Evolutionary conservation across 164 flowering plant genomes (phyloP).

Genomic region (Vitis amurensis): DNA sequence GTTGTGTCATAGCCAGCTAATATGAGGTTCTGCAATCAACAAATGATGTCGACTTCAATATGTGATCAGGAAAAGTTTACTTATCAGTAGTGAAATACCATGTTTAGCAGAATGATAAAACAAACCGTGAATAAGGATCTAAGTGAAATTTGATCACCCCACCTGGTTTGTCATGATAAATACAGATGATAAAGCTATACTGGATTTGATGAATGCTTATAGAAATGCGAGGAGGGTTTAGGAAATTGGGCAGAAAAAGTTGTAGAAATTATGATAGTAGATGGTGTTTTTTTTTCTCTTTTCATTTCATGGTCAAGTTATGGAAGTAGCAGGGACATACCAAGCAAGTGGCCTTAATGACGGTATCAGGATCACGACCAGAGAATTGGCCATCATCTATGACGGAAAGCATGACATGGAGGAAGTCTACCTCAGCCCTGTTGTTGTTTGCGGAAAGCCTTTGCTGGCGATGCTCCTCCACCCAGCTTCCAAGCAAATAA

Average conservation of each 20-base stretch:
- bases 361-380: slow-evolving; percentile 21
- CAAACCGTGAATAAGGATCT: not conserved
- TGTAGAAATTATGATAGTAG: too few relatives aligned
- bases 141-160: too few relatives aligned
- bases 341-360: slow-evolving; percentile 30
- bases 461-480: slow-evolving; percentile 26
- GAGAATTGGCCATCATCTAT: slow-evolving; percentile 4
- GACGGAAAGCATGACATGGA: slow-evolving; percentile 28
- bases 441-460: not conserved
- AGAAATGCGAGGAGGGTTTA: too few relatives aligned
- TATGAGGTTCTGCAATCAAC: slow-evolving; percentile 13
- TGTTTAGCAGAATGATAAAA: not conserved
- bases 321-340: slow-evolving; percentile 10
- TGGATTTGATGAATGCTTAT: too few relatives aligned
- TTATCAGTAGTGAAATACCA: not conserved
- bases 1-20: slow-evolving; percentile 26
- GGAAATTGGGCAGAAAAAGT: too few relatives aligned
- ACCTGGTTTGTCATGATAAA: too few relatives aligned
- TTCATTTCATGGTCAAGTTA: not conserved
- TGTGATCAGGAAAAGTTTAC: too few relatives aligned
- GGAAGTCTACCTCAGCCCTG: slow-evolving; percentile 23
- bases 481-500: slow-evolving; percentile 14
- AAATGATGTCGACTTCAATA: too few relatives aligned
- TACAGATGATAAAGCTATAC: too few relatives aligned
- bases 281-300: too few relatives aligned